These are phyloP conservation scores for Penicillium fuscoglaucum DNA, from an alignment of 2,329 filamentous ascomycete genomes.

Conservation along the genomic window DNA sequence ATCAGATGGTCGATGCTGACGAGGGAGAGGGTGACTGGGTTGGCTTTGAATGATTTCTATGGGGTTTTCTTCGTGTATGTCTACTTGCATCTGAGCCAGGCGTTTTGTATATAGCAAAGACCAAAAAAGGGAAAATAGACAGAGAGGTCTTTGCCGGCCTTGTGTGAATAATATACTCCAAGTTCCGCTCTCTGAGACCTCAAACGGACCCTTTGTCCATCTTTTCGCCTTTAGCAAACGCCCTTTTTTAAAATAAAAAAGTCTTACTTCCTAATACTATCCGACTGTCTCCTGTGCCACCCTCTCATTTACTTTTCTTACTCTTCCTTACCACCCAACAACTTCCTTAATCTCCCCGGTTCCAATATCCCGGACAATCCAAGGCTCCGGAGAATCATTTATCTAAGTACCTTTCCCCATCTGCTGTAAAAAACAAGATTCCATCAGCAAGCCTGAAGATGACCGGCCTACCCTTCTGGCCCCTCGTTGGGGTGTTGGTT, in stretches of 20 bases:
- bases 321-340: conserved; percentile 3
- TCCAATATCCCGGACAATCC: neutral
- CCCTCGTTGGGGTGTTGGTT: conserved; percentile 13
- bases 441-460: conserved; percentile 1
- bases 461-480: conserved; percentile 9
- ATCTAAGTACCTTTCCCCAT: neutral
- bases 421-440: neutral
- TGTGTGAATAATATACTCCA: conserved; percentile 9
- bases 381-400: neutral
- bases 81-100: conserved; percentile 33
- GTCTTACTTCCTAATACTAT: conserved; percentile 15
- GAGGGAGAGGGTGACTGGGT: conserved; percentile 56
- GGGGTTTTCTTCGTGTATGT: conserved; percentile 17
- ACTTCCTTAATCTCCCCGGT: neutral
- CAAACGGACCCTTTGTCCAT: conserved; percentile 7
- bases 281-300: conserved; percentile 20
- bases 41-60: conserved; percentile 50
- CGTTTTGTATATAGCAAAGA: conserved; percentile 23
- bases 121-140: conserved; percentile 25
- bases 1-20: conserved; percentile 34
- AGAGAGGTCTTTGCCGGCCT: conserved; percentile 15
- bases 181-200: conserved; percentile 7
- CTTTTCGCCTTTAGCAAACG: conserved; percentile 8
- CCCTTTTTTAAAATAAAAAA: neutral
- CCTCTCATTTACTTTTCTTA: conserved; percentile 6